Evolutionary conservation across 345 rosid species (phyloP).

Genomic region (Eucalyptus curtisii): DNA sequence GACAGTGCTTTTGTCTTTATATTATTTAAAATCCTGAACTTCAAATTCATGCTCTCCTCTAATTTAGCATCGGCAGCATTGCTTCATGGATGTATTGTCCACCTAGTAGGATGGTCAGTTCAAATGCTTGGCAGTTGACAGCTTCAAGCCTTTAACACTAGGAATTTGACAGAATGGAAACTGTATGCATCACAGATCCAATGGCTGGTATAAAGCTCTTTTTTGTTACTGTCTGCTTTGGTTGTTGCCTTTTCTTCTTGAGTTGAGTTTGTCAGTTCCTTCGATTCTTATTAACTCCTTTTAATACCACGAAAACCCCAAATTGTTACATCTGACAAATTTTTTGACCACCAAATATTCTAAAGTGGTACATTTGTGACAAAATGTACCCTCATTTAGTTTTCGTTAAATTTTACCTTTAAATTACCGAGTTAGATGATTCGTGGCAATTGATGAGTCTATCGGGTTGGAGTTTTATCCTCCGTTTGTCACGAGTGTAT

Average conservation of each 20-base stretch:
- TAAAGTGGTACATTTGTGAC: too few relatives aligned
- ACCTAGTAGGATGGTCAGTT: neutral
- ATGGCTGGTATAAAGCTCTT: neutral
- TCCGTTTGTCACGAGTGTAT: too few relatives aligned
- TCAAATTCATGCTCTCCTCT: neutral
- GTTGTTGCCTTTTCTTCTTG: neutral
- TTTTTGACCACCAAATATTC: too few relatives aligned
- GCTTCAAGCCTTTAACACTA: neutral
- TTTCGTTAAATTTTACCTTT: too few relatives aligned
- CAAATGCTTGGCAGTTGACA: neutral
- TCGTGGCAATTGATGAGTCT: too few relatives aligned
- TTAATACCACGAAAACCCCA: neutral
- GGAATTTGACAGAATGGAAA: neutral
- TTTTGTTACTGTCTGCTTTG: neutral
- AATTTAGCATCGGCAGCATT: neutral
- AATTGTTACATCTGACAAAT: too few relatives aligned
- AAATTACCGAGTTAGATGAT: too few relatives aligned
- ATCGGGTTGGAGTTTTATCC: too few relatives aligned
- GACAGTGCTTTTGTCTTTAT: neutral
- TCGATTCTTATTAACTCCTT: neutral
- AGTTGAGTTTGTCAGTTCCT: neutral
- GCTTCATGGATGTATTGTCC: neutral
- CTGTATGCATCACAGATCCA: neutral
- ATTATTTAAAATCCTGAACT: neutral
- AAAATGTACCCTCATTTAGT: too few relatives aligned